Evolutionary conservation across 179 eudicot species (phyloP).

Genomic region (Silene noctiflora): DNA sequence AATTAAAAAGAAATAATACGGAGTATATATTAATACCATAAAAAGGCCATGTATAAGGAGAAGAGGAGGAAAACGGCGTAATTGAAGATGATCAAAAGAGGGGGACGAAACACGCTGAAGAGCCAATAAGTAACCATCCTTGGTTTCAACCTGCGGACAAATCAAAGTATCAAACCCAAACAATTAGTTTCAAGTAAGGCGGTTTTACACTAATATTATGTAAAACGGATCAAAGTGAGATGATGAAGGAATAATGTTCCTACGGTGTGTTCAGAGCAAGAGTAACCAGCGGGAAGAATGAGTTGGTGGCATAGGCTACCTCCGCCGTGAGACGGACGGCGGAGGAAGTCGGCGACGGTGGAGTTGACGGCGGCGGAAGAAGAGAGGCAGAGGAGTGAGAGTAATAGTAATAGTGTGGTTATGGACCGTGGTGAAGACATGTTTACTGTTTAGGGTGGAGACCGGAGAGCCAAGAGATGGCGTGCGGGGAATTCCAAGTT

Average conservation of each 20-base stretch:
- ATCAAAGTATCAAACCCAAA: neutral
- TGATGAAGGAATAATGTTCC: too few relatives aligned
- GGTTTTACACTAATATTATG: too few relatives aligned
- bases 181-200: neutral
- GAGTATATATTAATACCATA: constrained; percentile 45
- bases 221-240: too few relatives aligned
- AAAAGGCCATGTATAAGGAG: constrained; percentile 82
- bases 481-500: too few relatives aligned
- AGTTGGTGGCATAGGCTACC: constrained; percentile 55
- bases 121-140: constrained; percentile 71
- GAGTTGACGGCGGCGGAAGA: constrained; percentile 19
- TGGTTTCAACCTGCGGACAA: constrained; percentile 52
- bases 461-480: too few relatives aligned
- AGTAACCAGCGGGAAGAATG: constrained; percentile 55
- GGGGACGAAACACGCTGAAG: constrained; percentile 72
- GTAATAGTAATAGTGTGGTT: constrained; percentile 8
- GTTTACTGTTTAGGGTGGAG: too few relatives aligned
- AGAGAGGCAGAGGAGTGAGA: constrained; percentile 16
- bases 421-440: neutral
- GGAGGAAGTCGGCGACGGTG: constrained; percentile 20
- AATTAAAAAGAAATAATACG: too few relatives aligned
- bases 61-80: constrained; percentile 51
- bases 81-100: constrained; percentile 19
- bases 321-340: constrained; percentile 26
- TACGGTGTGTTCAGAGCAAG: constrained; percentile 75